A percentile compares a stretch with the other conserved stretches of the same genome.
Evolutionary conservation across 306 rosid genomes (phyloP).

Genomic region (Myrica gale): DNA sequence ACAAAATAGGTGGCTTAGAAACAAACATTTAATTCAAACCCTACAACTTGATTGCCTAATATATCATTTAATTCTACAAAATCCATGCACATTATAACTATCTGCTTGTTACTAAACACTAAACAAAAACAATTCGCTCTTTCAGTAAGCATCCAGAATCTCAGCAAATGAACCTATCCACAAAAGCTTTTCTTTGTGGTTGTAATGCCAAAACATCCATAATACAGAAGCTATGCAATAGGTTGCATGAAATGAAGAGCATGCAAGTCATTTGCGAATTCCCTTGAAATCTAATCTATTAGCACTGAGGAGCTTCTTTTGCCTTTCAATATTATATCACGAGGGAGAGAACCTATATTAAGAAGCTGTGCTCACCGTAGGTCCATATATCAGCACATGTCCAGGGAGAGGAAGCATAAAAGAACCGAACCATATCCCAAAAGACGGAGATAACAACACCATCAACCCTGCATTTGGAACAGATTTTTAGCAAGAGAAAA

Average conservation of each 20-base stretch:
- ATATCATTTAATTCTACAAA: not conserved
- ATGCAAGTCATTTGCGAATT: conserved; percentile 1
- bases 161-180: too few relatives aligned
- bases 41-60: too few relatives aligned
- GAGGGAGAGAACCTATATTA: not conserved
- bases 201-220: not conserved
- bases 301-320: not conserved
- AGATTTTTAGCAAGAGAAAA: conserved; percentile 21
- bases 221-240: not conserved
- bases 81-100: not conserved
- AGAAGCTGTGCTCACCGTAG: conserved; percentile 67
- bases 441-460: conserved; percentile 67
- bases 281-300: not conserved
- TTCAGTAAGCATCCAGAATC: too few relatives aligned
- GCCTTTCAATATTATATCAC: conserved; percentile 4
- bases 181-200: too few relatives aligned
- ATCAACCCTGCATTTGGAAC: conserved; percentile 59
- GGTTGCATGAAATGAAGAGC: not conserved
- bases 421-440: conserved; percentile 75
- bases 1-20: not conserved
- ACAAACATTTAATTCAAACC: not conserved
- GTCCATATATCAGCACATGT: conserved; percentile 80
- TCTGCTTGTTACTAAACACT: too few relatives aligned
- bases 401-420: conserved; percentile 80
- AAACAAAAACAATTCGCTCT: too few relatives aligned